phyloP scores from a whole-genome alignment of 2,329 filamentous ascomycete species.

The Apiospora aurea region DNA sequence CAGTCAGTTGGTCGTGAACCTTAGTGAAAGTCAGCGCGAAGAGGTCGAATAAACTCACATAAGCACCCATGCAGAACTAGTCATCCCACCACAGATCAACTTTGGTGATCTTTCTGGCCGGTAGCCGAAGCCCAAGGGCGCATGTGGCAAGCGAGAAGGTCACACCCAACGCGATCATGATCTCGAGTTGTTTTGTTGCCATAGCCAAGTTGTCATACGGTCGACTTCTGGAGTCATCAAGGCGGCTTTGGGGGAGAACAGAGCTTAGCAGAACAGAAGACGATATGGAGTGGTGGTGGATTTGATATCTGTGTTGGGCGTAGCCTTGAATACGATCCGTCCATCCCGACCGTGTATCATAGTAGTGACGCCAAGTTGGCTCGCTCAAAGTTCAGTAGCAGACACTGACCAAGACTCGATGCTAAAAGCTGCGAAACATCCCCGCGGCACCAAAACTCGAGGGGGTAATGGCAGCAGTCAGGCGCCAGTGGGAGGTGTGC shows the following conservation, averaged over 20 bases:
- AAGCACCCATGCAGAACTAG: not conserved
- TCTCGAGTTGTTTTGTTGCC: not conserved
- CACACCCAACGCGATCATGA: constrained; percentile 1
- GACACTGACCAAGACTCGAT: not conserved
- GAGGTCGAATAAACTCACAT: not conserved
- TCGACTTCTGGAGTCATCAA: not conserved
- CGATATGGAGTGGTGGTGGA: not conserved
- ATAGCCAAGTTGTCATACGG: not conserved
- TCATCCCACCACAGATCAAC: constrained; percentile 17
- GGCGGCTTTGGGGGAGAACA: not conserved
- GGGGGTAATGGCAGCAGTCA: not conserved
- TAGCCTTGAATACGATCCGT: not conserved
- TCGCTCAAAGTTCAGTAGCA: not conserved
- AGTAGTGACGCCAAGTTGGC: not conserved
- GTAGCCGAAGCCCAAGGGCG: not conserved
- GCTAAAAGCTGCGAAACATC: not conserved
- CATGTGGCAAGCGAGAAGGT: constrained; percentile 2
- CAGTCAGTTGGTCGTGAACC: not conserved
- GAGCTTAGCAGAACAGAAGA: not conserved
- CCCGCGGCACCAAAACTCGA: not conserved
- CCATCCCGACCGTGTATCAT: not conserved
- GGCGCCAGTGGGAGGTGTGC: not conserved
- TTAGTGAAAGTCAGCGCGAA: not conserved
- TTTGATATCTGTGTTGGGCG: not conserved
- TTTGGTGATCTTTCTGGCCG: not conserved